Conservation (phyloP, 2,329 filamentous ascomycete species). For the Curvularia spicifera region DNA sequence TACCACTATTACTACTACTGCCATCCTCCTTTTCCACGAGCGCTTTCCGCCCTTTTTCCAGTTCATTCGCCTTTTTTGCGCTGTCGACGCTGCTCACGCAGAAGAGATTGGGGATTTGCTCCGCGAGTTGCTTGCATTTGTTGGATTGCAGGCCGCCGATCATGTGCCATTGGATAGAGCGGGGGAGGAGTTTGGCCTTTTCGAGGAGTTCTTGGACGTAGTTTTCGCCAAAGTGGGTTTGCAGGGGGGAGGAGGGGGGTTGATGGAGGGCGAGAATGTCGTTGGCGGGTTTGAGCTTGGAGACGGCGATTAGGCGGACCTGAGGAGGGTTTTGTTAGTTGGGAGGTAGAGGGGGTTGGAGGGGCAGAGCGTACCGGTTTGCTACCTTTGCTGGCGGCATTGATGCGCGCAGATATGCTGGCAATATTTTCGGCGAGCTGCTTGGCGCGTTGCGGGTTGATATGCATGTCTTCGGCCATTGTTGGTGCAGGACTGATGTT, state of each 20-base stretch:
- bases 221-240: conserved; percentile 93
- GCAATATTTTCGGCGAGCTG: conserved; percentile 55
- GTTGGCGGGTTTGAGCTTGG: conserved; percentile 91
- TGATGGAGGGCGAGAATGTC: conserved; percentile 86
- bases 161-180: conserved; percentile 88
- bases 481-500: conserved; percentile 16
- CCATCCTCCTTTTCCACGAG: conserved; percentile 50
- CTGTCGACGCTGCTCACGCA: conserved; percentile 91
- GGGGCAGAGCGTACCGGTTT: conserved; percentile 34
- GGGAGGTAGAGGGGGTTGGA: not conserved
- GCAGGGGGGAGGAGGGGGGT: conserved; percentile 51
- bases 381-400: conserved; percentile 45
- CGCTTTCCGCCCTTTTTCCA: conserved; percentile 76
- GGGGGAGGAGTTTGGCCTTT: conserved; percentile 81
- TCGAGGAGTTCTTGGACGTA: conserved; percentile 82
- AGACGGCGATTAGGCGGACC: conserved; percentile 91
- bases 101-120: conserved; percentile 85
- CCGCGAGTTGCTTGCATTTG: conserved; percentile 85
- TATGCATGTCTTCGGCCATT: conserved; percentile 49
- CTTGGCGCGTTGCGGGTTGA: conserved; percentile 54
- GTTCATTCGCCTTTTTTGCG: conserved; percentile 81
- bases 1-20: conserved; percentile 28
- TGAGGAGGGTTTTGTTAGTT: conserved; percentile 40
- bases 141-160: conserved; percentile 94
- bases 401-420: conserved; percentile 51